Evolutionary conservation across 2,329 filamentous ascomycete genomes (phyloP), one percentile per base, ranked within the genome.

Genomic region (Fusarium papillatum): DNA sequence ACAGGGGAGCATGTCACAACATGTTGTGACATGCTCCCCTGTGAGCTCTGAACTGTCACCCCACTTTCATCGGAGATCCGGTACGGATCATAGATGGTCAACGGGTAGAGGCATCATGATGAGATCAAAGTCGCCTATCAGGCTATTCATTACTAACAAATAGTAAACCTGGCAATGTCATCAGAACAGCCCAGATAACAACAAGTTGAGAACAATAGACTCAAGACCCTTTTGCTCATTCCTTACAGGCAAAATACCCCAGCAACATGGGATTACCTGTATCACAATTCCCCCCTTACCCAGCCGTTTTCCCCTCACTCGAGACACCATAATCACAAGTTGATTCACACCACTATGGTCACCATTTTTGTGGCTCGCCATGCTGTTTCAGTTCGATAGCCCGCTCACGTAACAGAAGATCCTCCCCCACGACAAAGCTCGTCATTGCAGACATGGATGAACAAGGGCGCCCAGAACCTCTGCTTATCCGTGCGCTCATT

Each of bases 31-130:
- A 60, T 69, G 71, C 29, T 61, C 48, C 70, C 65, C 68, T 71
- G 68, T 36, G 66, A 77, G 70, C 60, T 57, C 64, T 55, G 50
- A 55, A 34, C 29, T 29, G 19, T 70, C 72, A 77, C 76, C 64
- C 76, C 76, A 76, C 74, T 77, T 59, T 38, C 64, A 71, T 78
- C 71, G 71, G 73, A 76, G 76, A 74, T 77, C 74, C 70, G 53
- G 69, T 75, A 71, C 61, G 55, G 46, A 61, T 65, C 65, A 50
- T 59, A 43, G 50, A 61, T 61, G 72, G 39, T 59, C 62, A 34
- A 48, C 59, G 34, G 57, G 29, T 31, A 63, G 39, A 46, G 26
- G 71, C 64, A 76, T 66, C 64, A 71, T 66, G 46, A 64, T 55
- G 34, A 43, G 31, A 64, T 64, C 29, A 43, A 41, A 34, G 26